These are phyloP conservation scores for Priceomyces medius DNA, from an alignment of 805 yeast species.

Conservation along the genomic window DNA sequence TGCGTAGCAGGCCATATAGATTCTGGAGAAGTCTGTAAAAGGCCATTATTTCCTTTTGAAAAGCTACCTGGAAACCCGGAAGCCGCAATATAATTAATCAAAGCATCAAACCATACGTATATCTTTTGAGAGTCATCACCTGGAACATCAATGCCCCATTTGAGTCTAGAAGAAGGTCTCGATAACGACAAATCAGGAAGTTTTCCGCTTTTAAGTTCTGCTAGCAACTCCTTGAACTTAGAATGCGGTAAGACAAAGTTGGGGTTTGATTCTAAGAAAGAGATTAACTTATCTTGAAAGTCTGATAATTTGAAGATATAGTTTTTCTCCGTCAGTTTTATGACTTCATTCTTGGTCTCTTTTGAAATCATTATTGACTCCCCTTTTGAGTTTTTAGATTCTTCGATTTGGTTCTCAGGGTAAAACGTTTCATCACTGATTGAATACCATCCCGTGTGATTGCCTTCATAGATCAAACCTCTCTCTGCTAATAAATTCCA, in stretches of 20 bases:
- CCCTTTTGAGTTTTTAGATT: constrained; percentile 18
- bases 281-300: constrained; percentile 56
- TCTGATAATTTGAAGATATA: constrained; percentile 76
- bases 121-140: constrained; percentile 71
- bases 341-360: constrained; percentile 77
- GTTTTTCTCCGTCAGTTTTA: constrained; percentile 74
- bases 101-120: constrained; percentile 97
- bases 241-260: constrained; percentile 65
- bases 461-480: constrained; percentile 76
- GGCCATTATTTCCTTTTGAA: constrained; percentile 2
- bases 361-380: constrained; percentile 42
- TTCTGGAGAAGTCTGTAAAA: constrained; percentile 6
- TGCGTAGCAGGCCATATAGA: constrained; percentile 71
- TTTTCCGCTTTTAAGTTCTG: constrained; percentile 49
- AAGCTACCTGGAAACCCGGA: constrained; percentile 47
- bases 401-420: constrained; percentile 72
- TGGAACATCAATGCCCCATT: constrained; percentile 93
- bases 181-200: constrained; percentile 81
- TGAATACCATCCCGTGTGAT: constrained; percentile 93
- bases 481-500: constrained; percentile 64
- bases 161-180: constrained; percentile 70
- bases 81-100: constrained; percentile 78
- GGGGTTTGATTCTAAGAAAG: constrained; percentile 48
- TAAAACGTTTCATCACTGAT: constrained; percentile 93
- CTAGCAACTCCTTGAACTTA: constrained; percentile 53